Percentiles rank a stretch among this genome's conserved stretches.
These are phyloP conservation scores for Seiridium unicorne DNA, from an alignment of 2,329 filamentous ascomycete genomes.

Conservation along the genomic window DNA sequence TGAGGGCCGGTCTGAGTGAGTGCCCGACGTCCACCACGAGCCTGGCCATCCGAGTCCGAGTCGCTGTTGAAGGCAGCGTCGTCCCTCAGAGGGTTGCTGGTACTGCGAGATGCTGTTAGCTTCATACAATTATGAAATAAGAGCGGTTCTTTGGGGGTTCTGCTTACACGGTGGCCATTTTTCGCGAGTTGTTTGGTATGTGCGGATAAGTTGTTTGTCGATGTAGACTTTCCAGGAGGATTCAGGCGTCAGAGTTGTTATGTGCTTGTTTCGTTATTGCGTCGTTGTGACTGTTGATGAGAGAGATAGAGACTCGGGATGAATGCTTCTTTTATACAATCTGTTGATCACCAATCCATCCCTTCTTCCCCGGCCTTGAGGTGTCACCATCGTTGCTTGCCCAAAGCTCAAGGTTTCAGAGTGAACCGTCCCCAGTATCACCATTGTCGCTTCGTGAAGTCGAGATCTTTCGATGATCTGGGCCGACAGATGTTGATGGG, in stretches of 20 bases:
- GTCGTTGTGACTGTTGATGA: background rate
- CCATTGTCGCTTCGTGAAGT: background rate
- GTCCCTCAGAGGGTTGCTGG: slow-evolving; percentile 25
- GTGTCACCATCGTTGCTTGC: background rate
- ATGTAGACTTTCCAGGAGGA: background rate
- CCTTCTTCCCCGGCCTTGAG: background rate
- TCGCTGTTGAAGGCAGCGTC: slow-evolving; percentile 29
- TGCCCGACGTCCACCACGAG: slow-evolving; percentile 22
- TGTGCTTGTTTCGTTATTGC: background rate
- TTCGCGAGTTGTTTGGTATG: slow-evolving; percentile 11
- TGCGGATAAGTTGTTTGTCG: background rate
- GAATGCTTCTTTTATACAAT: slow-evolving; percentile 3
- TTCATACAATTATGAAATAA: background rate
- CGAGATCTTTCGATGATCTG: background rate
- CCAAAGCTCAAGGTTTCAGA: background rate
- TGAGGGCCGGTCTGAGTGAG: slow-evolving; percentile 13
- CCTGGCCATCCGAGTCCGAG: slow-evolving; percentile 35
- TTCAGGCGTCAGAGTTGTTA: background rate
- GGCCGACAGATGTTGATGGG: background rate
- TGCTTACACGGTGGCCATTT: slow-evolving; percentile 26
- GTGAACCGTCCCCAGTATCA: background rate
- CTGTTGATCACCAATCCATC: no score
- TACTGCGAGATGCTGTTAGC: slow-evolving; percentile 17
- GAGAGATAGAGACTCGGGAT: background rate
- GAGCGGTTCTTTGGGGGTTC: background rate